Conservation (phyloP, 257 asterid genomes). For the Ballota nigra region DNA sequence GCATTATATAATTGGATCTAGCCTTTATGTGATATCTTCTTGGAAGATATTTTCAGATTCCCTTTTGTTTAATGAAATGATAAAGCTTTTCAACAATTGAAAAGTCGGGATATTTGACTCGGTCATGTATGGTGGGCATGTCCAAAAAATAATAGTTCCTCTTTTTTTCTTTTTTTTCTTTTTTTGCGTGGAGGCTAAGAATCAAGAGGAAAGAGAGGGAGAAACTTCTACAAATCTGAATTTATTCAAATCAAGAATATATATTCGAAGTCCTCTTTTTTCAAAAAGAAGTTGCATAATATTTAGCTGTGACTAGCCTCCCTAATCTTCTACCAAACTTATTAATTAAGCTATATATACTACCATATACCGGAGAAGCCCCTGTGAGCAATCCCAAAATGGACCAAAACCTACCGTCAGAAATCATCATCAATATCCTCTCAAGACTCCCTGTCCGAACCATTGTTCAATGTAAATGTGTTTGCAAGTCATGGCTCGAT, state of each 20-base stretch:
- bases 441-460: constrained; percentile 30
- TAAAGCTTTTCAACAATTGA: background rate
- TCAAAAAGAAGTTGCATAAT: too few species aligned
- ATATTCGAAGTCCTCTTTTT: background rate
- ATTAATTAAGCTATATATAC: too few species aligned
- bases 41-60: too few species aligned
- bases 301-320: too few species aligned
- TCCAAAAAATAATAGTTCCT: background rate
- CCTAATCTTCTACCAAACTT: too few species aligned
- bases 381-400: background rate
- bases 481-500: constrained; percentile 34
- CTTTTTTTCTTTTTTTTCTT: too few species aligned
- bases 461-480: constrained; percentile 24
- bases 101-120: too few species aligned
- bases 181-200: background rate
- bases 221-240: background rate
- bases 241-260: background rate
- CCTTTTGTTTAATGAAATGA: too few species aligned
- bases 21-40: too few species aligned
- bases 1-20: too few species aligned
- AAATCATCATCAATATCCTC: constrained; percentile 24
- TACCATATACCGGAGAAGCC: background rate
- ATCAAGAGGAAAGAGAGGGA: background rate
- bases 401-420: constrained; percentile 24
- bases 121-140: background rate